These are phyloP conservation scores for Paraurostyla sp. DNA, from an alignment of 73 alveolate genomes.

Conservation along the genomic window DNA sequence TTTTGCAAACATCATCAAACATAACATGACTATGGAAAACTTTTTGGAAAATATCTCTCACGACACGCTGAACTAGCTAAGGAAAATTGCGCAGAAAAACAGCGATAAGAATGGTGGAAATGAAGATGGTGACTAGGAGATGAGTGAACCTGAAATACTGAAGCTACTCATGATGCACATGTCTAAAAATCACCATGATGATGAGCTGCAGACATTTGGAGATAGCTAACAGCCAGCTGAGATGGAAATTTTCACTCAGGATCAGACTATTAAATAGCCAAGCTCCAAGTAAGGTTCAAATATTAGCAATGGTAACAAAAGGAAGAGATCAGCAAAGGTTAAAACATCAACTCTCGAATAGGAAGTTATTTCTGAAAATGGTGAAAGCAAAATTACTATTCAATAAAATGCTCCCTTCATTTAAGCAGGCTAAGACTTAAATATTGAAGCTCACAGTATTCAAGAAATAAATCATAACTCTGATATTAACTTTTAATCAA, in stretches of 20 bases:
- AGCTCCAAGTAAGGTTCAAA: background rate
- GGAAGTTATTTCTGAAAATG: no score
- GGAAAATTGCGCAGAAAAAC: conserved; percentile 23
- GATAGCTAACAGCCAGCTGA: no score
- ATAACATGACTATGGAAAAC: conserved; percentile 64
- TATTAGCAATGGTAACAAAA: background rate
- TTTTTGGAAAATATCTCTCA: conserved; percentile 49
- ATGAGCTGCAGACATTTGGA: background rate
- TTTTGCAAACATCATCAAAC: conserved; percentile 79
- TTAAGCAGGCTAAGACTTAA: no score
- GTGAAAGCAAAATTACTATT: no score
- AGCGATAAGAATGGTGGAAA: background rate
- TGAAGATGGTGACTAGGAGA: conserved; percentile 15
- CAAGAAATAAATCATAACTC: no score
- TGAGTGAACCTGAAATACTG: conserved; percentile 37
- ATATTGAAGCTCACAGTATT: no score
- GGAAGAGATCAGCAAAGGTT: background rate
- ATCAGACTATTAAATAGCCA: no score
- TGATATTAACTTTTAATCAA: no score
- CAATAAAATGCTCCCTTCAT: no score
- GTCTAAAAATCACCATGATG: conserved; percentile 33
- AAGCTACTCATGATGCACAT: conserved; percentile 41
- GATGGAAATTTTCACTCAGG: no score
- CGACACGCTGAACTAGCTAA: background rate
- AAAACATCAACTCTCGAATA: background rate